Evolutionary conservation across 202 grass and related monocot genomes (phyloP), one percentile per base, ranked within the genome.

Genomic region (Schoenoplectus tabernaemontani): DNA sequence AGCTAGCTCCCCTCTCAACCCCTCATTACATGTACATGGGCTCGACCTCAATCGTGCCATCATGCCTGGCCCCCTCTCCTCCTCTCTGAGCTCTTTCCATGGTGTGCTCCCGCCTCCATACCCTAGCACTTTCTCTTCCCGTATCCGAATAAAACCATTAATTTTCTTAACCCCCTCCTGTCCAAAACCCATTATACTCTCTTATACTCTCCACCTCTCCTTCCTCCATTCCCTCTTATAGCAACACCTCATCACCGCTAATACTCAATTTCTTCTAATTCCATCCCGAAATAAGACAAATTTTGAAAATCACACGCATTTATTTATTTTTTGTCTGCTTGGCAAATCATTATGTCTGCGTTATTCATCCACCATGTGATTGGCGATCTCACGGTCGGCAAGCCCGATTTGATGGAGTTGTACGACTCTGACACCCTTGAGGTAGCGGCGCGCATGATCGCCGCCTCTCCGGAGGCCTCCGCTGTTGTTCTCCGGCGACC

Each of bases 301-400:
- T n/a, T n/a, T n/a, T n/a, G 38, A 59, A 28, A 68, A 37, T 19
- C 19, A 53, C 43, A 16, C 47, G 15, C 36, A 82, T 54, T 23
- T 15, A 39, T 41, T 42, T 41, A 8, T 3, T 38, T n/a, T n/a
- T n/a, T n/a, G n/a, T n/a, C n/a, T n/a, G n/a, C n/a, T n/a, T n/a
- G n/a, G n/a, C n/a, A n/a, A n/a, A n/a, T n/a, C n/a, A 30, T 81
- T 17, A 97, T 98, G 95, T 85, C 89, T 57, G 79, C 78, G 67
- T 79, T 97, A 26, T 98, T 98, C 89, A 82, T 88, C 88, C 89
- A 94, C 85, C 91, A 98, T 73, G 95, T 98, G 34, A 85, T 98
- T 44, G 95, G 95, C 17, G 91, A 98, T 78, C 91, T 98, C 61
- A 98, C 95, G 39, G 64, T 86, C 10, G 95, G 95, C 0, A 98